These are phyloP conservation scores for Gryganskiella cystojenkinii DNA, from an alignment of 192 early-diverging fungal species.

Conservation along the genomic window DNA sequence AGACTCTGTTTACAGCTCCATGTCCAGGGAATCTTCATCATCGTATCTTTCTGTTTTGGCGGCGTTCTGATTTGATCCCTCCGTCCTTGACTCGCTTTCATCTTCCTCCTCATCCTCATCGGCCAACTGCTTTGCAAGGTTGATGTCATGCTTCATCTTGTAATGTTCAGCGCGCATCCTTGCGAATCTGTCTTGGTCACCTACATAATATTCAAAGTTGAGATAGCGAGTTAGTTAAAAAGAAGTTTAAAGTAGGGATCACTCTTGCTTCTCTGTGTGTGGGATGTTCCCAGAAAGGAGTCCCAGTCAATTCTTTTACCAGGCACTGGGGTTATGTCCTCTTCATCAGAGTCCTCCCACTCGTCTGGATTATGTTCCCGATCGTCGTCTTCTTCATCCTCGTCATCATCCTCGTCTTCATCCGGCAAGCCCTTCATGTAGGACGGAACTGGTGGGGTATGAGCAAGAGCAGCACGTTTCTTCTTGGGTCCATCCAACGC, in stretches of 20 bases:
- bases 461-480: conserved; percentile 59
- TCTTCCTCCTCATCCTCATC: conserved; percentile 55
- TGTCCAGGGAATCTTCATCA: conserved; percentile 14
- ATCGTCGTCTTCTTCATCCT: conserved; percentile 57
- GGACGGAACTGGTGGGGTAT: conserved; percentile 60
- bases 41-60: conserved; percentile 14
- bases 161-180: conserved; percentile 88
- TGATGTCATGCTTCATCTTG: conserved; percentile 83
- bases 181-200: conserved; percentile 78
- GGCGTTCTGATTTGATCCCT: neutral
- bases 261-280: no score
- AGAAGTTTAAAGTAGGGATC: conserved; percentile 3
- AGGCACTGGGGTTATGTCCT: conserved; percentile 48
- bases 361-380: conserved; percentile 70
- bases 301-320: neutral
- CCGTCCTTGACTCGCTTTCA: neutral
- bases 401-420: conserved; percentile 48
- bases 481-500: conserved; percentile 36
- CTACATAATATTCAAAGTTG: conserved; percentile 38
- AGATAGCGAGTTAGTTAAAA: neutral
- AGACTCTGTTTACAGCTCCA: no score
- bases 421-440: conserved; percentile 54
- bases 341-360: conserved; percentile 65
- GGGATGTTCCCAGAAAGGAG: neutral
- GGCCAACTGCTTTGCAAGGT: conserved; percentile 59